Conservation (phyloP, 2,329 filamentous ascomycete genomes). For the Botrytis paeoniae region DNA sequence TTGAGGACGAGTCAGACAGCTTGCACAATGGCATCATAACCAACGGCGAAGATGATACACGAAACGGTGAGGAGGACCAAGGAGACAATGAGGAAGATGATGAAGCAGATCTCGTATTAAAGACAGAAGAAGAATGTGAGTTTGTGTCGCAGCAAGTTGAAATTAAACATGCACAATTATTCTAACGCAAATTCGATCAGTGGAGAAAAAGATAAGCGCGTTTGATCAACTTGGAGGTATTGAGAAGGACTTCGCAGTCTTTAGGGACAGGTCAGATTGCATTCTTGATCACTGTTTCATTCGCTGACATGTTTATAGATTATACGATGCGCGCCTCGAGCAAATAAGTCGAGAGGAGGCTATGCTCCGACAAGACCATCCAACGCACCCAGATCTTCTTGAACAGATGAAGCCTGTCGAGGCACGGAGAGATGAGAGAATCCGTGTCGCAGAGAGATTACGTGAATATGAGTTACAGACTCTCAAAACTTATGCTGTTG, state of each 20-base stretch:
- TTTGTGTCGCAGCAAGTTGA: conserved; percentile 9
- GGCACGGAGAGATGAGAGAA: conserved; percentile 75
- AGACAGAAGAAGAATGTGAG: conserved; percentile 64
- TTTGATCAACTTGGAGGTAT: conserved; percentile 76
- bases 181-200: conserved; percentile 45
- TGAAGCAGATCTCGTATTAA: conserved; percentile 52
- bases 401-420: conserved; percentile 87
- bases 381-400: conserved; percentile 87
- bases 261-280: conserved; percentile 68
- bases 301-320: conserved; percentile 47
- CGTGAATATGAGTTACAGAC: conserved; percentile 71
- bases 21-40: conserved; percentile 25
- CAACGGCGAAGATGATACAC: conserved; percentile 36
- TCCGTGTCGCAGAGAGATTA: conserved; percentile 70
- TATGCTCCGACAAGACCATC: conserved; percentile 55
- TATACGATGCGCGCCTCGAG: conserved; percentile 84
- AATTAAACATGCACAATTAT: not conserved
- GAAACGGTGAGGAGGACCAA: conserved; percentile 50
- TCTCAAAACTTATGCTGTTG: conserved; percentile 71
- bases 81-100: conserved; percentile 56
- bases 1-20: conserved; percentile 29
- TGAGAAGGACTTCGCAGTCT: conserved; percentile 83
- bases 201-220: conserved; percentile 74
- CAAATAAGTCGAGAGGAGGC: conserved; percentile 71
- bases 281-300: not conserved